Evolutionary conservation across 2,329 filamentous ascomycete genomes (phyloP).

Genomic region (Fusarium sp.): DNA sequence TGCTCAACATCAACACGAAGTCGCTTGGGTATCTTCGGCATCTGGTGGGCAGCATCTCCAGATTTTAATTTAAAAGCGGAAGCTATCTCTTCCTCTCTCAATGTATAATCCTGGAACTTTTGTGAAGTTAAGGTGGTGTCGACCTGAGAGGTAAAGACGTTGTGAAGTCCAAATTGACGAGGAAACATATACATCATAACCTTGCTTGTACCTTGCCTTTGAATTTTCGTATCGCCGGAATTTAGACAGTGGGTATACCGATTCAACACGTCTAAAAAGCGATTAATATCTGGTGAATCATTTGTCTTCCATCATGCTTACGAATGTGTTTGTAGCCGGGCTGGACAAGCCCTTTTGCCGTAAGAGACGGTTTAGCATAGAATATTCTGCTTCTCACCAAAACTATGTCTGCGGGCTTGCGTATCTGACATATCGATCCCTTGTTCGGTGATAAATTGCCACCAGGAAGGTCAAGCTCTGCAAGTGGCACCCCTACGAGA

Average conservation of each 20-base stretch:
- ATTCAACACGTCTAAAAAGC: conserved; percentile 79
- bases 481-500: conserved; percentile 64
- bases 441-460: conserved; percentile 18
- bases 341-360: conserved; percentile 73
- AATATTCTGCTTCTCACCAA: conserved; percentile 89
- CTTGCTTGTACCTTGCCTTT: conserved; percentile 69
- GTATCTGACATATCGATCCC: not conserved
- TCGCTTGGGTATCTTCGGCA: conserved; percentile 69
- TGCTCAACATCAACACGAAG: conserved; percentile 72
- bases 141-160: conserved; percentile 84
- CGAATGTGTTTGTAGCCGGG: conserved; percentile 86
- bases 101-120: conserved; percentile 84
- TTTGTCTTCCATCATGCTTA: conserved; percentile 60
- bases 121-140: conserved; percentile 76
- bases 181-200: conserved; percentile 96
- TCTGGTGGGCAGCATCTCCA: conserved; percentile 13
- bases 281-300: conserved; percentile 28
- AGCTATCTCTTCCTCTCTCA: conserved; percentile 85
- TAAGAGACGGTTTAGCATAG: conserved; percentile 82
- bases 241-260: conserved; percentile 62
- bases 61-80: conserved; percentile 42
- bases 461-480: conserved; percentile 57
- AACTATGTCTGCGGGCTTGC: conserved; percentile 70
- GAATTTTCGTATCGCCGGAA: conserved; percentile 24
- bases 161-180: conserved; percentile 88